Conservation (phyloP, 2,329 filamentous ascomycete species). For the Penicillium sp. region DNA sequence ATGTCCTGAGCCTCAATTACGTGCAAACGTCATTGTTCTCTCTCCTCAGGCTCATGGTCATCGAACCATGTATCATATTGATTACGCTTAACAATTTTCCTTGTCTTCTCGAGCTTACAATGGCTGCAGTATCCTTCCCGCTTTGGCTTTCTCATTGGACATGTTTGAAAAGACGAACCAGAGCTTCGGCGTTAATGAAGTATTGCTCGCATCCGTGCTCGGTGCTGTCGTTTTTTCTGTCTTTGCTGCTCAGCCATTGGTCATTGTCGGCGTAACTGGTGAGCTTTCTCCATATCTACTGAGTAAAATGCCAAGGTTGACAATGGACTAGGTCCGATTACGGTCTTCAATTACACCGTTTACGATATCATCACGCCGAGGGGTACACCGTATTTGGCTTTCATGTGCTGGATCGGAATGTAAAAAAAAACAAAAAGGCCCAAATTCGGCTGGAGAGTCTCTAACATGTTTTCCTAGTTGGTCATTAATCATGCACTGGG, state of each 20-base stretch:
- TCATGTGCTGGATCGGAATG: slow-evolving; percentile 91
- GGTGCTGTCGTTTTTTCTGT: slow-evolving; percentile 79
- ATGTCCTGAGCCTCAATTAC: slow-evolving; percentile 32
- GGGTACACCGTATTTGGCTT: slow-evolving; percentile 79
- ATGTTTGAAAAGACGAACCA: slow-evolving; percentile 88
- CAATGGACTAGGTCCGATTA: slow-evolving; percentile 67
- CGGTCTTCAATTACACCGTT: slow-evolving; percentile 91
- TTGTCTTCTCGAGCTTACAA: slow-evolving; percentile 9
- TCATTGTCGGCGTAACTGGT: slow-evolving; percentile 88
- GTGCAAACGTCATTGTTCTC: background rate
- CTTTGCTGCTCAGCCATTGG: slow-evolving; percentile 78
- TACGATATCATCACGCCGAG: slow-evolving; percentile 82
- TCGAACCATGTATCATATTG: background rate
- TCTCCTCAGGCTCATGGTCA: background rate
- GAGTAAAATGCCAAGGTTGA: slow-evolving; percentile 13
- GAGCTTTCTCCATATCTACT: slow-evolving; percentile 10
- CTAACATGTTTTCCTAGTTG: slow-evolving; percentile 55
- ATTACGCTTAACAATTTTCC: background rate
- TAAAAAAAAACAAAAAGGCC: slow-evolving; percentile 47
- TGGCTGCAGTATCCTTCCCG: slow-evolving; percentile 71
- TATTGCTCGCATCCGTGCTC: slow-evolving; percentile 80
- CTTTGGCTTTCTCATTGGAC: slow-evolving; percentile 84
- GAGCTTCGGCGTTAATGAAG: slow-evolving; percentile 88
- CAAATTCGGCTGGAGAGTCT: background rate
- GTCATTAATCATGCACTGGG: slow-evolving; percentile 82